These are phyloP conservation scores for Suillus hirtellus DNA, from an alignment of 768 basidiomycete genomes.

Conservation along the genomic window DNA sequence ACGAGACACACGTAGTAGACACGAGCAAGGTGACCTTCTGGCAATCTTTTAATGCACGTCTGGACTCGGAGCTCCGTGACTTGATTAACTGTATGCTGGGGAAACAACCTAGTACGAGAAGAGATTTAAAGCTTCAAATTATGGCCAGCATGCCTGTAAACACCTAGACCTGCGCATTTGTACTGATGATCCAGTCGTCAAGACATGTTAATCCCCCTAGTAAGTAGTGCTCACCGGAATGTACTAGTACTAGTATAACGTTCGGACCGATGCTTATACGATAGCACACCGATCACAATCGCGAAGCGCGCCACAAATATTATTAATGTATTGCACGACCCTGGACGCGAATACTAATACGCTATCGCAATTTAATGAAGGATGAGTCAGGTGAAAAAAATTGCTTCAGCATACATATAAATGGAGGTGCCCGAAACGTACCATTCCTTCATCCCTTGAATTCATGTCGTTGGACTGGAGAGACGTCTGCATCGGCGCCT, in stretches of 20 bases:
- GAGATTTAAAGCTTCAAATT: background rate
- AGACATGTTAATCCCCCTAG: too few species aligned
- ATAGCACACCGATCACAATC: too few species aligned
- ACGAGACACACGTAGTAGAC: background rate
- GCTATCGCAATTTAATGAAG: background rate
- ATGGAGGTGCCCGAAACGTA: background rate
- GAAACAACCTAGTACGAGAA: background rate
- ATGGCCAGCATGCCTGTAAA: background rate
- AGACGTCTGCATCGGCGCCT: slow-evolving; percentile 15
- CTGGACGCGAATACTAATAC: background rate
- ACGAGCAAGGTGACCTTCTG: background rate
- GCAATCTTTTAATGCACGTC: background rate
- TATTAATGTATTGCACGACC: background rate
- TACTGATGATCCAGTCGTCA: background rate
- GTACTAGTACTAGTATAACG: too few species aligned
- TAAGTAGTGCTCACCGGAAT: too few species aligned
- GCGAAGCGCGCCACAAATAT: too few species aligned
- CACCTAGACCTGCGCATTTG: background rate
- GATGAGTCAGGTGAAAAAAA: background rate
- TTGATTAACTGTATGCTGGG: background rate
- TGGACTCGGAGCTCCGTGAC: background rate
- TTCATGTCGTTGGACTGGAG: slow-evolving; percentile 12
- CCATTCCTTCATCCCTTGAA: background rate
- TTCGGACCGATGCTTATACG: too few species aligned
- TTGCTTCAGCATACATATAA: background rate